Base-by-base conservation (phyloP, 139 green algal genomes). In the Micromonas pusilla region DNA sequence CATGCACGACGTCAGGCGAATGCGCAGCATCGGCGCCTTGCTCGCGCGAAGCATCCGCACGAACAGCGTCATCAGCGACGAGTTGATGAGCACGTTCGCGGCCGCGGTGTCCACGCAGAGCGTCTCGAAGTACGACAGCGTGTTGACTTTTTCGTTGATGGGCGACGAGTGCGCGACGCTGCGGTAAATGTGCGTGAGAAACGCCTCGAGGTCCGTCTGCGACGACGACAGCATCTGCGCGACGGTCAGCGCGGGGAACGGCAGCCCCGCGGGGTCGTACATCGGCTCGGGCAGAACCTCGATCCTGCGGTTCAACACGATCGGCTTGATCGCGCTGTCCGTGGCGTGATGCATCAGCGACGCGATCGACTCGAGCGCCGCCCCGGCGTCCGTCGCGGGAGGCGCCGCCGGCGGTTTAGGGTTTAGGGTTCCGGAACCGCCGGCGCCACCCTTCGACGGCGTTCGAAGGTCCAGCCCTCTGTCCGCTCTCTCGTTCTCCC, bases 51-150 rank as follows among this genome's bases (percentile, higher is more conserved):
- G 66, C 31, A 81, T 52, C 23, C 52, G 31, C 80, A 97, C 91
- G 23, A 93, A 87, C 16, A 90, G 82, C 31, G 89, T 89, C 52
- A 86, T 74, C 6, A 96, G 85, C 19, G 86, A 88, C 26, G 83
- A 91, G 85, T 96, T 97, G 81, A 97, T 90, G 25, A 97, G 86
- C 45, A 93, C 78, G 81, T 96, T 96, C 53, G 93, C 91, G 0
- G 88, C 80, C 9, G 80, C 82, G 26, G 83, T 90, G 82, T 96
- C 86, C 1, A 60, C 73, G 79, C 89, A 93, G 19, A 97, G 82
- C 28, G 88, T 92, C 89, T 97, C 91, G 64, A 97, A 91, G 84
- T 97, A 98, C 33, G 81, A 80, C 64, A 98, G 87, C 72, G 92
- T 86, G 75, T 97, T 97, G 33, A 94, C 84, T 85, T 92, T 87